Conservation (phyloP, 2,329 filamentous ascomycete species). For the Colletotrichum aenigma region DNA sequence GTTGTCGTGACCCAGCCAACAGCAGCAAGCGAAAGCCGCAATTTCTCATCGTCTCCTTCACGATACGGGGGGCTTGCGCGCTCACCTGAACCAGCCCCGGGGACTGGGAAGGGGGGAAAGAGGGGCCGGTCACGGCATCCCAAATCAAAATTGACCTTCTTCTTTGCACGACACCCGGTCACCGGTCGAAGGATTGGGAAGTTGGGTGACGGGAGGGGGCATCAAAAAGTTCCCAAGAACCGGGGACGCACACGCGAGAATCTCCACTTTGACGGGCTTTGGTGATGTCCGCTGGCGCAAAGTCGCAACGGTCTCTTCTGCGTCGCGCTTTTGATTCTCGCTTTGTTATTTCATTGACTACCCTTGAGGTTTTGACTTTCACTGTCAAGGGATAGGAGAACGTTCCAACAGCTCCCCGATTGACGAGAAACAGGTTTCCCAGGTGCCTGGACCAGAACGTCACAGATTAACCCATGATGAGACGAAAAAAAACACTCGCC, state of each 20-base stretch:
- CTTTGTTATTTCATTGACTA: background rate
- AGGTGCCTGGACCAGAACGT: background rate
- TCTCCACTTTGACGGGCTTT: background rate
- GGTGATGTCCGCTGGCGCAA: background rate
- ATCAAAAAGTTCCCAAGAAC: conserved; percentile 7
- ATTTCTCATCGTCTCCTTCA: background rate
- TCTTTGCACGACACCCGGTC: background rate
- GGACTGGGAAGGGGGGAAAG: background rate
- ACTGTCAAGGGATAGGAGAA: background rate
- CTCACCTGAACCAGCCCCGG: background rate
- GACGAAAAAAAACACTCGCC: background rate
- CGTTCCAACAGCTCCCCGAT: background rate
- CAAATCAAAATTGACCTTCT: conserved; percentile 4
- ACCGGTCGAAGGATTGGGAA: conserved; percentile 15
- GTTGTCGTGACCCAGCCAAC: background rate
- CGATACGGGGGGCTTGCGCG: background rate
- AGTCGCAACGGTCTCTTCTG: background rate
- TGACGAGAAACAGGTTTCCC: background rate
- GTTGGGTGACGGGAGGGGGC: background rate
- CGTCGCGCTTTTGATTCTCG: background rate
- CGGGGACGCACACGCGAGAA: background rate
- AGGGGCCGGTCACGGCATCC: background rate
- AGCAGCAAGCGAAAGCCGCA: background rate
- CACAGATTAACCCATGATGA: background rate
- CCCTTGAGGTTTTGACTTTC: background rate